Evolutionary conservation across 2,329 filamentous ascomycete genomes (phyloP), one percentile per base, ranked within the genome.

Genomic region (Fusarium burgessii): DNA sequence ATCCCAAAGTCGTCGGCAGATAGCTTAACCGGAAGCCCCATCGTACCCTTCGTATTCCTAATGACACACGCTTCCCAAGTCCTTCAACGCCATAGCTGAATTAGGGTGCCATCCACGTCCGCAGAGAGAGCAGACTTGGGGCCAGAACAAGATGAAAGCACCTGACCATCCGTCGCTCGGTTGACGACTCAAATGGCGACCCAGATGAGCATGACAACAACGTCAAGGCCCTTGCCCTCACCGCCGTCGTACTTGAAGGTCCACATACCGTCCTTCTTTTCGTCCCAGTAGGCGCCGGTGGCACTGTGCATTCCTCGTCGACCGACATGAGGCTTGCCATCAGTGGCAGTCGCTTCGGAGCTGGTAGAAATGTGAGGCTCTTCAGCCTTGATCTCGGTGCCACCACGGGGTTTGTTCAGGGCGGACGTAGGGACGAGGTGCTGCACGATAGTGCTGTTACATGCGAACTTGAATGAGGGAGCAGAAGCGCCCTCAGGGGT

Each of bases 381-480:
- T 68, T 86, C 84, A 47, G 80, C 77, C 68, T 83, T 81, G 68
- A 80, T 80, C 76, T 86, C 82, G 74, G 82, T 85, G 69, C 88
- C 84, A 62, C 80, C 79, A 73, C 85, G 85, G 68, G 88, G 79
- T 82, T 89, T 90, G 83, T 89, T 91, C 54, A 90, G 84, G 60
- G 88, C 84, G 33, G 89, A 88, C 15, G 89, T 91, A 58, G 91
- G 89, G 23, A 92, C 89, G 36, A 95, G 86, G 84, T 98, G 95
- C 85, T 99, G 95, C 75, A 98, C 97, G 79, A 98, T 98, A 73
- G 95, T 98, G 86, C 93, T 97, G 87, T 97, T 98, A 84, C 97
- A 94, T 75, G 94, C 93, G 84, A 95, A 98, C 83, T 98, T 98
- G 89, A 91, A 97, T 18, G 85, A 82, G 8, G 93, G 91, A 29